Base-by-base conservation (phyloP, 1,284 basidiomycete genomes). In the Marasmius sp. region DNA sequence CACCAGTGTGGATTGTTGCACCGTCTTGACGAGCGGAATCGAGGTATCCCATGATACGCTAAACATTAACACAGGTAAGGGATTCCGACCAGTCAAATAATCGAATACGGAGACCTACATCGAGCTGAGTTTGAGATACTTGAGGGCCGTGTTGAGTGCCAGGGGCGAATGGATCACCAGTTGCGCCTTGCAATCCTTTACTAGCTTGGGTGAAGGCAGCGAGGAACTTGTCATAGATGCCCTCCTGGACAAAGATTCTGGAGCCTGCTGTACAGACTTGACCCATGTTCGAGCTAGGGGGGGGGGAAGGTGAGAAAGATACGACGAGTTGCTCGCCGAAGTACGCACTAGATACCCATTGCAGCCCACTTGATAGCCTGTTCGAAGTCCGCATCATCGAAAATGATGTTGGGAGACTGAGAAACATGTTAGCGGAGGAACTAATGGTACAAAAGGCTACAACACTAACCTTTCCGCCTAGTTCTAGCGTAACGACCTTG, bases 261-360 rank as follows among this genome's bases (percentile, higher is more conserved):
- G 92, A 91, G 34, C 92, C 90, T n/a, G 93, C 91, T 64, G 86
- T 88, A 78, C 94, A 96, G 14, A 83, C 83, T 77, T 96, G 93
- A n/a, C 52, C 52, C 52, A 54, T 54, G 34, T 54, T 54, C 10
- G 52, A 8, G n/a, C 41, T 36, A 33, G 6, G 33, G 43, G 56
- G 51, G 51, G 22, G 47, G 58, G 14, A 37, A 2, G 16, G 20
- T 11, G n/a, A 7, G 9, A 52, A n/a, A 10, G 34, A 9, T 27
- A 11, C 27, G 6, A 22, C 50, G 14, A 33, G 16, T n/a, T 27
- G 20, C 1, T 10, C 6, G 16, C 22, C 9, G 34, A 16, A 34
- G 7, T 55, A 49, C 43, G 16, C 22, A 60, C 58, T 53, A 60
- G 22, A 60, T 55, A 39, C 58, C 58, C 12, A 50, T 11, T 16